Conservation (phyloP, 805 yeast species). For the Ogataea thermomethanolica region DNA sequence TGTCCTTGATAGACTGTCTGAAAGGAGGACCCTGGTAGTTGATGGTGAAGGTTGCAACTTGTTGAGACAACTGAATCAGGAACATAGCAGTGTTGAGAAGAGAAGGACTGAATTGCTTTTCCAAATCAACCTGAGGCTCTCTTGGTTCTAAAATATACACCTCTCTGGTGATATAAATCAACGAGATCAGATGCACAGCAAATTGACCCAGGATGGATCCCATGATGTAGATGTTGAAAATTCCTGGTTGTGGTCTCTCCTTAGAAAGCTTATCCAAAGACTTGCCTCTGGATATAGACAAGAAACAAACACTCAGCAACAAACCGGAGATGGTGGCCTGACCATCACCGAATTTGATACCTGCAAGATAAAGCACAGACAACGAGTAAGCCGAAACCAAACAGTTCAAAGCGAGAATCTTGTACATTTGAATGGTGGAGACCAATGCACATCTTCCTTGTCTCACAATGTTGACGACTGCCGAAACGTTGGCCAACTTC, state of each 20-base stretch:
- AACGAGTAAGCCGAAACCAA: slow-evolving; percentile 93
- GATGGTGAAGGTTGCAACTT: slow-evolving; percentile 95
- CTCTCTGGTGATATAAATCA: slow-evolving; percentile 78
- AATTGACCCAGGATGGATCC: slow-evolving; percentile 96
- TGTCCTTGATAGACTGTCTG: slow-evolving; percentile 83
- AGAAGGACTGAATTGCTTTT: slow-evolving; percentile 84
- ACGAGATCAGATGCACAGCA: slow-evolving; percentile 82
- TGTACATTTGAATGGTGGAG: slow-evolving; percentile 98
- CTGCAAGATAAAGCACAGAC: slow-evolving; percentile 91
- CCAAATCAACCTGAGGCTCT: slow-evolving; percentile 84
- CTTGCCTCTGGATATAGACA: slow-evolving; percentile 90
- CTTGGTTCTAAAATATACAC: slow-evolving; percentile 90
- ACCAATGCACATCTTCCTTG: slow-evolving; percentile 98
- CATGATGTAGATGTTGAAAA: slow-evolving; percentile 93
- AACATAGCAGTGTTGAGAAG: slow-evolving; percentile 94
- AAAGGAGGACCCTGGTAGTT: slow-evolving; percentile 97
- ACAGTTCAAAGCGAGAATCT: slow-evolving; percentile 94
- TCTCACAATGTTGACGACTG: slow-evolving; percentile 90
- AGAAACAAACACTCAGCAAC: slow-evolving; percentile 87
- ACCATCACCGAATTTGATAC: slow-evolving; percentile 96
- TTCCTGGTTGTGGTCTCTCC: slow-evolving; percentile 96
- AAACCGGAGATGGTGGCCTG: slow-evolving; percentile 97
- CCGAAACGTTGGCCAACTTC: slow-evolving; percentile 83
- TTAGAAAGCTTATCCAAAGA: slow-evolving; percentile 85
- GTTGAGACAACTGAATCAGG: slow-evolving; percentile 90